These are phyloP conservation scores for Aphanomyces invadans DNA, from an alignment of 352 stramenopile genomes.

Conservation along the genomic window DNA sequence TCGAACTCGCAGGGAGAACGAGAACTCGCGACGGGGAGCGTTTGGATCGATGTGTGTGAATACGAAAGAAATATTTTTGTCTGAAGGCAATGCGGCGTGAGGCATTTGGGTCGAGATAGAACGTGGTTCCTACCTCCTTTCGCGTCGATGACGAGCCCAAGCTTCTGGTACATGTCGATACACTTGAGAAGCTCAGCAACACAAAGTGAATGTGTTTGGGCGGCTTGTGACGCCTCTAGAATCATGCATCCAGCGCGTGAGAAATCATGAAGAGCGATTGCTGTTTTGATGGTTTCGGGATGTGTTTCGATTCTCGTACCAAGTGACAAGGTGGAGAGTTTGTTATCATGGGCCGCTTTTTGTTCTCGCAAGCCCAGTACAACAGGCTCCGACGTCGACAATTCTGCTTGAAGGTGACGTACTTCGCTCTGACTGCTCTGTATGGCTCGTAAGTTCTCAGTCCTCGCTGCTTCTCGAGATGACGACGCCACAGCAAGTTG, in stretches of 20 bases:
- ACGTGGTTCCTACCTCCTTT: conserved; percentile 33
- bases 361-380: not conserved
- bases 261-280: not conserved
- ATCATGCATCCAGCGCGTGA: not conserved
- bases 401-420: conserved; percentile 12
- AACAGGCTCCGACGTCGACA: conserved; percentile 6
- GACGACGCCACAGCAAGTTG: not conserved
- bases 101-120: not conserved
- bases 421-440: conserved; percentile 9
- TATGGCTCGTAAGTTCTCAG: conserved; percentile 10
- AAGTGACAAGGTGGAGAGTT: conserved; percentile 10
- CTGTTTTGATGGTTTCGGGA: no score
- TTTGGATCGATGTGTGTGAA: conserved; percentile 64
- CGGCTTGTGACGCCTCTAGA: not conserved
- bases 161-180: conserved; percentile 54
- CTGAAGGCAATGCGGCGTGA: conserved; percentile 26
- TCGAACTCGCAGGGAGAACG: conserved; percentile 63
- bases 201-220: conserved; percentile 1
- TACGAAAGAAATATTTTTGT: conserved; percentile 49
- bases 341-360: not conserved
- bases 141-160: conserved; percentile 64
- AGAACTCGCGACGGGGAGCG: conserved; percentile 54
- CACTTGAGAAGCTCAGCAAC: conserved; percentile 46
- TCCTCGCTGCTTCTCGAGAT: not conserved
- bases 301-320: no score